Evolutionary conservation across 805 yeast genomes (phyloP), one percentile per base, ranked within the genome.

Genomic region (Cyberlindnera mrakii): DNA sequence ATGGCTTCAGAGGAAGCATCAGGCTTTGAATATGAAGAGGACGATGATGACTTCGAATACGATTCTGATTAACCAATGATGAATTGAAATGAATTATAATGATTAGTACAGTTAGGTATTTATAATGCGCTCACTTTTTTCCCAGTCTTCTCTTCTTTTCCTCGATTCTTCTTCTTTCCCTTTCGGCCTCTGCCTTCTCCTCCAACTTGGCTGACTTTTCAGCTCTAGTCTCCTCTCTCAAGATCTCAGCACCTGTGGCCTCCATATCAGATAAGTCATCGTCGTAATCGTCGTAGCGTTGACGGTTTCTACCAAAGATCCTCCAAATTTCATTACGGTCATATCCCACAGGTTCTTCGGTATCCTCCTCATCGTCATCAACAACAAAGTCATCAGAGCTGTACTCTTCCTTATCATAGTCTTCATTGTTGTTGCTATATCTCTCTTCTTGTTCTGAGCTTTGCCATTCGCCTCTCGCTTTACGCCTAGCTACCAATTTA

Each of bases 271-370:
- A 69, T 7, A 75, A 72, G 42, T 71, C 75, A 43, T 75, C 78
- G 41, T 72, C 70, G 40, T 71, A 67, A 31, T 64, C 63, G 23
- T 67, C 59, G 47, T 68, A 72, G 35, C 70, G 63, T 0, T 67
- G 53, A 36, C 87, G 67, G 42, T 72, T 69, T 45, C 71, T 72
- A 4, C 89, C 87, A 62, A 90, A 85, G 63, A 91, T 74, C 16
- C 80, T 77, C 96, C 96, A 88, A 37, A 91, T 90, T 61, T 89
- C 96, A 49, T 85, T 89, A 35, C 91, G 67, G 53, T 86, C 85
- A 51, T 85, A 85, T 3, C 80, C 88, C 4, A 59, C 62, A 6
- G 62, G 34, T 39, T 45, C 37, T 10, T 46, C 45, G 6, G 44
- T 49, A 16, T 49, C 60, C 29, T 49, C 53, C 27, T 58, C 64